Base-by-base conservation (phyloP, 331 rosid genomes). In the Spiraea crenata region DNA sequence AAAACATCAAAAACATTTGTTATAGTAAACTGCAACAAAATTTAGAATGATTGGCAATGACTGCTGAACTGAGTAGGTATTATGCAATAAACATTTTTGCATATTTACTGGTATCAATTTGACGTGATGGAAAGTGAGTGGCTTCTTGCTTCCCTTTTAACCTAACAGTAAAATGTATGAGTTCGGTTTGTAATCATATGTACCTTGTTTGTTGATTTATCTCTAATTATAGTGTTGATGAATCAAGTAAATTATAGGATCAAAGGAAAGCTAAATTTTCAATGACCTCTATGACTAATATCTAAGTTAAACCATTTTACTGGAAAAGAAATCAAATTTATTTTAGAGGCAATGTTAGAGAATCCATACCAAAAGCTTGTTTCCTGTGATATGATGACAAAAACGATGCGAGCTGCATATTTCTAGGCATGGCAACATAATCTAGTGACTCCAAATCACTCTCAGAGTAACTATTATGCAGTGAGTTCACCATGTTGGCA, bases 291-390 rank as follows among this genome's bases (percentile, higher is more conserved):
- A n/a, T 20, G 47, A 71, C 47, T 58, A 35, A 57, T 45, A 7
- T 70, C 19, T 4, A 50, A 19, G 14, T 9, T 12, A 4, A 5
- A 50, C 7, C 54, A 0, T 11, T 48, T 69, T 56, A 16, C 2
- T 49, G 39, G 51, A n/a, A 19, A 34, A 19, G 17, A 7, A 74
- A 51, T 67, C 61, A n/a, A 37, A 50, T 66, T 16, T 3, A 57
- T 48, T 20, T 35, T 60, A 80, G 45, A 76, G 44, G 64, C 37
- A 54, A 39, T 48, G 54, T 35, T 40, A 56, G 70, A 14, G 48
- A 50, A 72, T 71, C 57, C 89, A n/a, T 85, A 91, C 97, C 97
- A 40, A 89, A 91, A 68, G 97, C 91, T 81, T 91, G 93, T 75
- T 96, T 83, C 80, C 80, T 87, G 69, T 91, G 96, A 70, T 91